Percentiles rank a stretch among this genome's conserved stretches.
Evolutionary conservation across 805 yeast genomes (phyloP).

Genomic region (Pichia nanzhaoensis): DNA sequence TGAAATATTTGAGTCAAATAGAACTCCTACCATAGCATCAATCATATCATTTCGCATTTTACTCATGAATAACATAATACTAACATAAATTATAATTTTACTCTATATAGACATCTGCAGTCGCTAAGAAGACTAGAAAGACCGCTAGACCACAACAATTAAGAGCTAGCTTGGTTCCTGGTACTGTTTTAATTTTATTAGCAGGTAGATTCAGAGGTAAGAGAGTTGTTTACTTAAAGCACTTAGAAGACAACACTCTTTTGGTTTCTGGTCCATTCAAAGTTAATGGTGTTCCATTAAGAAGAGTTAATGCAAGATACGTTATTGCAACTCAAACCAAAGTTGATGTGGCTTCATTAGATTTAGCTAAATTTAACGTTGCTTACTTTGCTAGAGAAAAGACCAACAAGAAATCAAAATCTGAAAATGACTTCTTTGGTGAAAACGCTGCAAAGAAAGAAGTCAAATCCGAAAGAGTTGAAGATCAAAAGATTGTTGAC

Average conservation of each 20-base stretch:
- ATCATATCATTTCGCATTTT: too few relatives aligned
- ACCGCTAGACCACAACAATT: conserved; percentile 87
- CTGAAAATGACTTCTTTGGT: conserved; percentile 89
- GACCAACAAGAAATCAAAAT: conserved; percentile 70
- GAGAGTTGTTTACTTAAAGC: conserved; percentile 97
- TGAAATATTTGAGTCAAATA: too few relatives aligned
- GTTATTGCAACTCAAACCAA: conserved; percentile 98
- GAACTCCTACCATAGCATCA: too few relatives aligned
- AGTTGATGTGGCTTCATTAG: conserved; percentile 72
- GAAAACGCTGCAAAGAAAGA: conserved; percentile 73
- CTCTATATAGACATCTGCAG: conserved; percentile 55
- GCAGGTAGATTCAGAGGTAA: conserved; percentile 99
- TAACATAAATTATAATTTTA: conserved; percentile 4
- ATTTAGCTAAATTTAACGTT: conserved; percentile 85
- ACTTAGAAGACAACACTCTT: conserved; percentile 95
- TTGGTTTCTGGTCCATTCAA: conserved; percentile 99
- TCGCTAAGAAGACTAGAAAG: conserved; percentile 85
- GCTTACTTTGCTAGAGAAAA: conserved; percentile 97
- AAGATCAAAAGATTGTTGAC: conserved; percentile 95
- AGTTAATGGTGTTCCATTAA: conserved; percentile 98
- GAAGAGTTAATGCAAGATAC: conserved; percentile 98
- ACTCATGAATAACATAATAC: conserved; percentile 1
- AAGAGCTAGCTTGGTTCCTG: conserved; percentile 95
- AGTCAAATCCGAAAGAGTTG: conserved; percentile 87
- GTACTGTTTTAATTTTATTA: conserved; percentile 92